Evolutionary conservation across 163 green algal genomes (phyloP).

Genomic region (Prototheca wickerhamii): DNA sequence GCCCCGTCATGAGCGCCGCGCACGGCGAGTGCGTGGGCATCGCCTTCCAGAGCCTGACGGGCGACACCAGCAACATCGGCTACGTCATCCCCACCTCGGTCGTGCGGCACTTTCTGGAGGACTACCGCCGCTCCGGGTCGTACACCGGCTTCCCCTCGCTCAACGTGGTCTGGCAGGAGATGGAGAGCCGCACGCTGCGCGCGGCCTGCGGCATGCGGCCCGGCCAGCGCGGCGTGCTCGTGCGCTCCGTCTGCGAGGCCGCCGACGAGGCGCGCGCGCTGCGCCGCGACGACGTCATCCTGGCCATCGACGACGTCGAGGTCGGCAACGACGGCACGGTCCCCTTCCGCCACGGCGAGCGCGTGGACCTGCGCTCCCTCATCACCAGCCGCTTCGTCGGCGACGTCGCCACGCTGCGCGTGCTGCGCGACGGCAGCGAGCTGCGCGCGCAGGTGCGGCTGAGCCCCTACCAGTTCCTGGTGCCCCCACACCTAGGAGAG

Average conservation of each 20-base stretch:
- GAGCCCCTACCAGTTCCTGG: conserved; percentile 49
- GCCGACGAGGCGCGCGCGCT: conserved; percentile 42
- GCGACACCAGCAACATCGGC: conserved; percentile 62
- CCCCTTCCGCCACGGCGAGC: conserved; percentile 83
- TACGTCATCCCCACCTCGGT: conserved; percentile 84
- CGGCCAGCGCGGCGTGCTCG: conserved; percentile 50
- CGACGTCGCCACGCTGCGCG: conserved; percentile 51
- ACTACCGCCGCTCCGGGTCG: conserved; percentile 56
- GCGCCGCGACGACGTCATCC: conserved; percentile 42
- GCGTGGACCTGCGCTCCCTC: conserved; percentile 87
- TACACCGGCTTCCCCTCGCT: conserved; percentile 82
- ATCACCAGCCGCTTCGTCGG: conserved; percentile 80
- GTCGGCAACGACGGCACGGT: conserved; percentile 88
- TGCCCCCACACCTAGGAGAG: conserved; percentile 82
- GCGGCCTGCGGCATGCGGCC: conserved; percentile 42
- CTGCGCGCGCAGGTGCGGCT: conserved; percentile 45
- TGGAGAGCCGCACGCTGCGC: conserved; percentile 60
- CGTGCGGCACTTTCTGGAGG: conserved; percentile 79
- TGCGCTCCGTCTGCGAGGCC: conserved; percentile 62
- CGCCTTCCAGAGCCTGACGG: conserved; percentile 75
- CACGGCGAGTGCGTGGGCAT: conserved; percentile 82
- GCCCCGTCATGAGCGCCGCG: conserved; percentile 58
- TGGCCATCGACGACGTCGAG: conserved; percentile 72
- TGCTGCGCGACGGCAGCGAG: conserved; percentile 54
- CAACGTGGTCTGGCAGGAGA: conserved; percentile 79